phyloP scores from a whole-genome alignment of 2,329 filamentous ascomycete species.

The Fonsecaea pedrosoi region DNA sequence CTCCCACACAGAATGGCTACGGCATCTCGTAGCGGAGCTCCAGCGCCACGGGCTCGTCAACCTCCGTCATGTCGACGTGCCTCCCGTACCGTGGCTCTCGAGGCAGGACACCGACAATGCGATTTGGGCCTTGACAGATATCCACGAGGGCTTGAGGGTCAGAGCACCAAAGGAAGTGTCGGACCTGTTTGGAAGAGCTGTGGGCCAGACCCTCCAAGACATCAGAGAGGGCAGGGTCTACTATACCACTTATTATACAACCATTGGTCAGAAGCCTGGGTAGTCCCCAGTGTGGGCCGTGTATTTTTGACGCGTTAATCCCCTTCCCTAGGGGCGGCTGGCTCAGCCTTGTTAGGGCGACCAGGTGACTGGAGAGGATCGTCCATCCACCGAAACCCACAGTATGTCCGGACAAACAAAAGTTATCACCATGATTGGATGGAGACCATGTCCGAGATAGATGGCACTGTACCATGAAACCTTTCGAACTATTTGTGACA shows the following conservation, averaged over 20 bases:
- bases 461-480: neutral
- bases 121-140: constrained; percentile 17
- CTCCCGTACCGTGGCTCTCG: constrained; percentile 10
- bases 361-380: neutral
- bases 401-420: neutral
- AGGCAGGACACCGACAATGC: constrained; percentile 20
- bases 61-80: neutral
- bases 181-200: constrained; percentile 6
- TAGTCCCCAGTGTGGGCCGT: neutral
- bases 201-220: constrained; percentile 13
- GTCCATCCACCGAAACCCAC: no score
- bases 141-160: constrained; percentile 5
- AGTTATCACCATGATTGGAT: neutral
- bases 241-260: constrained; percentile 14
- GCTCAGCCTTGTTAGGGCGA: neutral
- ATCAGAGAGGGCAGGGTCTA: constrained; percentile 10
- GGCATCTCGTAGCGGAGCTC: constrained; percentile 9
- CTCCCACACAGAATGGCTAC: constrained; percentile 9
- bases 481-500: neutral
- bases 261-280: constrained; percentile 20
- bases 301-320: neutral
- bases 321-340: neutral
- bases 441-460: neutral
- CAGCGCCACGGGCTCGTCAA: constrained; percentile 7
- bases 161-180: constrained; percentile 1